phyloP scores from a whole-genome alignment of 345 rosid genomes.

The Acer yangbiense region DNA sequence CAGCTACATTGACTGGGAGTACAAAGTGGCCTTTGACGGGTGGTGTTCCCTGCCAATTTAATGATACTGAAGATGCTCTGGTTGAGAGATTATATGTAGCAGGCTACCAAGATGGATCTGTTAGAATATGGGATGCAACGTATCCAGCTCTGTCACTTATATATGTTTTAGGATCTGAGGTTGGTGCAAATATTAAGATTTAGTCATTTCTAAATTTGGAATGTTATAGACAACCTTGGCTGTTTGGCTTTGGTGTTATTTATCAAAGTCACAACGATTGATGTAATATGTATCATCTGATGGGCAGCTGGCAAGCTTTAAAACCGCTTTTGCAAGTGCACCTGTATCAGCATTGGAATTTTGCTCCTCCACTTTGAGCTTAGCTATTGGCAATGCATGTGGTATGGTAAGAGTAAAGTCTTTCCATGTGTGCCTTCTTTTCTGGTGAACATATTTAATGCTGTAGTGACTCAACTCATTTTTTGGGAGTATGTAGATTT shows the following conservation, averaged over 20 bases:
- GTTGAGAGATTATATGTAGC: constrained; percentile 73
- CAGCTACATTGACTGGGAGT: constrained; percentile 31
- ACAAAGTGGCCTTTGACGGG: constrained; percentile 83
- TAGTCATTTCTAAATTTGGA: constrained; percentile 22
- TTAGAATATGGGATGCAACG: constrained; percentile 82
- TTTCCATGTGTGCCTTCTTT: constrained; percentile 23
- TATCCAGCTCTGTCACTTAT: constrained; percentile 62
- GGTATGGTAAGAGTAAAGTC: constrained; percentile 68
- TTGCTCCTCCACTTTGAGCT: constrained; percentile 54
- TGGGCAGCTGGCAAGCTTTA: constrained; percentile 51
- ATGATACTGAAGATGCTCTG: constrained; percentile 41
- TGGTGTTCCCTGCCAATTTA: constrained; percentile 60
- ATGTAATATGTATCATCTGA: constrained; percentile 17
- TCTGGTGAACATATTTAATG: constrained; percentile 8
- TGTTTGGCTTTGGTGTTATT: constrained; percentile 14
- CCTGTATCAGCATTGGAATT: constrained; percentile 66
- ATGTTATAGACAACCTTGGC: constrained; percentile 2
- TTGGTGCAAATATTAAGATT: constrained; percentile 27
- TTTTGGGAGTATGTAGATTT: constrained; percentile 54
- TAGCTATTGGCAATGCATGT: constrained; percentile 70
- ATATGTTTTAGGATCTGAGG: constrained; percentile 56
- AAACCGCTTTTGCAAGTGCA: constrained; percentile 40
- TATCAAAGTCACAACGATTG: constrained; percentile 5
- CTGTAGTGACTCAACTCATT: constrained; percentile 27
- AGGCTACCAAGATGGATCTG: constrained; percentile 86